These are phyloP conservation scores for Westerdykella aurantiaca DNA, from an alignment of 2,329 filamentous ascomycete genomes.

Conservation along the genomic window DNA sequence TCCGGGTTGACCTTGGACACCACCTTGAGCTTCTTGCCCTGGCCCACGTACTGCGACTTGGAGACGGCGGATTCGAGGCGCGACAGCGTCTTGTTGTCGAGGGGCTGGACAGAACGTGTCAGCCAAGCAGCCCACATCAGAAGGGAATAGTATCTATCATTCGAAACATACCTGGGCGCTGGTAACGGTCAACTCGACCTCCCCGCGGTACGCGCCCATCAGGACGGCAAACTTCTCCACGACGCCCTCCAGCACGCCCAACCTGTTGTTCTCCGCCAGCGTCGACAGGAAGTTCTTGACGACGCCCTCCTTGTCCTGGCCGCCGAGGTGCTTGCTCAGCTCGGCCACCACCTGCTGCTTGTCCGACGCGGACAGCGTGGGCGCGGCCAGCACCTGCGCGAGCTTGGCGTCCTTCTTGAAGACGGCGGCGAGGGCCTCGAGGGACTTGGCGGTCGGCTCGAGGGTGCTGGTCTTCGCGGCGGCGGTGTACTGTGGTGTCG, in stretches of 20 bases:
- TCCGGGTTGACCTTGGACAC: slow-evolving; percentile 93
- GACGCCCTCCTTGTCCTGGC: slow-evolving; percentile 64
- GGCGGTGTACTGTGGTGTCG: slow-evolving; percentile 73
- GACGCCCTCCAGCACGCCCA: slow-evolving; percentile 74
- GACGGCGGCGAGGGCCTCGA: slow-evolving; percentile 63
- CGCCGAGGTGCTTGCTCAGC: slow-evolving; percentile 77
- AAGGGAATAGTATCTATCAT: not conserved
- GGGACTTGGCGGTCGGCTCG: slow-evolving; percentile 76
- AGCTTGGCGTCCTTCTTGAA: slow-evolving; percentile 84
- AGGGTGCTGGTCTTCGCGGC: slow-evolving; percentile 81
- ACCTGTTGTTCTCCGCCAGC: slow-evolving; percentile 93
- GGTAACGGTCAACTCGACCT: slow-evolving; percentile 89
- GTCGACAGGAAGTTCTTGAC: slow-evolving; percentile 90
- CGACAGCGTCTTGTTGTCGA: slow-evolving; percentile 79
- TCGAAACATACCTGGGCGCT: slow-evolving; percentile 69
- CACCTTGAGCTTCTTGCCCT: slow-evolving; percentile 97
- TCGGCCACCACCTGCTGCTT: slow-evolving; percentile 82
- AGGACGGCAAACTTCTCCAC: slow-evolving; percentile 80
- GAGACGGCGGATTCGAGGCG: slow-evolving; percentile 81
- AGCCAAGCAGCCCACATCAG: slow-evolving; percentile 1
- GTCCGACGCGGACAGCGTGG: slow-evolving; percentile 71
- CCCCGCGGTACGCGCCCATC: slow-evolving; percentile 83
- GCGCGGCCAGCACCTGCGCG: slow-evolving; percentile 65
- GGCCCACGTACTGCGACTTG: slow-evolving; percentile 82
- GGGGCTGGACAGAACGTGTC: slow-evolving; percentile 50